Evolutionary conservation across 805 yeast species (phyloP).

Genomic region (Zygotorulaspora chibaensis): DNA sequence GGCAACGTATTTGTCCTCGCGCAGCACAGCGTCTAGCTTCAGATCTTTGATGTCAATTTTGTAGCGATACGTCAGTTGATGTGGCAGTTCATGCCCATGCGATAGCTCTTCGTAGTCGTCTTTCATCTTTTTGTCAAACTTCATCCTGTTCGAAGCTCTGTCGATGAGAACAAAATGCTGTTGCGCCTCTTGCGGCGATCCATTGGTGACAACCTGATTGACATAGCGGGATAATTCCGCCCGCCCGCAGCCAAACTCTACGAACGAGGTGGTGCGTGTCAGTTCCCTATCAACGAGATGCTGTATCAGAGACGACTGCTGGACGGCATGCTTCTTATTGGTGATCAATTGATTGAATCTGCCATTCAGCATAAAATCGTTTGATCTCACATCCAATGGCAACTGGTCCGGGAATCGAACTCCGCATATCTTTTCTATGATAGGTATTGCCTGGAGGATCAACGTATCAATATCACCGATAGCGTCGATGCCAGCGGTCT

Average conservation of each 20-base stretch:
- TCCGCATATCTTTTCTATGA: conserved; percentile 39
- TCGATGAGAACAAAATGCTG: conserved; percentile 60
- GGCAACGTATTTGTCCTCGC: conserved; percentile 40
- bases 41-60: conserved; percentile 81
- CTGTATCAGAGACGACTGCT: conserved; percentile 76
- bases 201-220: conserved; percentile 27
- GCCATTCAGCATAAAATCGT: conserved; percentile 32
- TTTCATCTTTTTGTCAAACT: conserved; percentile 64
- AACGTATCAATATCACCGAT: conserved; percentile 9
- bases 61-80: conserved; percentile 13
- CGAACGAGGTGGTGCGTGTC: conserved; percentile 34
- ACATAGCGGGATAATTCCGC: conserved; percentile 76
- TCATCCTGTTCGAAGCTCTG: conserved; percentile 71
- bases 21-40: conserved; percentile 44
- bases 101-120: conserved; percentile 41
- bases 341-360: conserved; percentile 46
- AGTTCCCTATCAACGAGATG: conserved; percentile 43
- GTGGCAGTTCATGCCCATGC: conserved; percentile 23
- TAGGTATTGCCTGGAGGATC: conserved; percentile 31
- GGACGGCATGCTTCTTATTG: conserved; percentile 72
- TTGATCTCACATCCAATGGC: conserved; percentile 27
- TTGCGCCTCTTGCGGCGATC: conserved; percentile 4
- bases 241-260: conserved; percentile 90
- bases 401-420: conserved; percentile 32
- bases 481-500: conserved; percentile 3